Conservation (phyloP, 768 basidiomycete genomes). For the Podaxis sp. region DNA sequence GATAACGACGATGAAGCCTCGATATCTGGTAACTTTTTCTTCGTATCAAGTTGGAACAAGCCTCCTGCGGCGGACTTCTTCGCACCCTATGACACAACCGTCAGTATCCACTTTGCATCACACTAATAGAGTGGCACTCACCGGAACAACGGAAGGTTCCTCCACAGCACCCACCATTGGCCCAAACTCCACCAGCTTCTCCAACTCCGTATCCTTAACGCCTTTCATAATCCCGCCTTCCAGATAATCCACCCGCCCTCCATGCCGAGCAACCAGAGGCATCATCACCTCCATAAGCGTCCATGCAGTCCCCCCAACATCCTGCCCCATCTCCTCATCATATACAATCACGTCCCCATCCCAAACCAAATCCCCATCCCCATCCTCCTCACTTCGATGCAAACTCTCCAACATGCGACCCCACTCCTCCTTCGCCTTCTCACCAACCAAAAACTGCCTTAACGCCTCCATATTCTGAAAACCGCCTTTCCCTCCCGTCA, state of each 20-base stretch:
- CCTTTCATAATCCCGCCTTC: constrained; percentile 70
- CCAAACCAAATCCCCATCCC: constrained; percentile 39
- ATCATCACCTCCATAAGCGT: constrained; percentile 63
- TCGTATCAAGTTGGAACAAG: constrained; percentile 70
- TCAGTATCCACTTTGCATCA: neutral
- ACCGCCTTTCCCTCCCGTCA: constrained; percentile 41
- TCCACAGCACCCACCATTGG: constrained; percentile 25
- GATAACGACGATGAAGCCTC: constrained; percentile 45
- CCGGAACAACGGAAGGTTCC: constrained; percentile 14
- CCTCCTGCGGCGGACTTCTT: constrained; percentile 29
- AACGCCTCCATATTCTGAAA: constrained; percentile 68
- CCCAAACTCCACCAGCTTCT: constrained; percentile 48
- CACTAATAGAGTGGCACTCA: neutral
- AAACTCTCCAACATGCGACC: constrained; percentile 4
- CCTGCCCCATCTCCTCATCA: constrained; percentile 71
- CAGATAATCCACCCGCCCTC: constrained; percentile 64
- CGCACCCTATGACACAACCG: neutral
- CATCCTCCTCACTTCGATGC: constrained; percentile 30
- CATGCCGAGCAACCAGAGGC: constrained; percentile 46
- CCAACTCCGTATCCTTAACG: constrained; percentile 55
- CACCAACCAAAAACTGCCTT: constrained; percentile 81
- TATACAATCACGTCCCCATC: constrained; percentile 77
- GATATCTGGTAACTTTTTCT: constrained; percentile 55
- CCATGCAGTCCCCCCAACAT: constrained; percentile 63
- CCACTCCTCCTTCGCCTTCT: constrained; percentile 71